Evolutionary conservation across 140 eudicot genomes (phyloP), one percentile per base, ranked within the genome.

Genomic region (Oenanthe javanica): DNA sequence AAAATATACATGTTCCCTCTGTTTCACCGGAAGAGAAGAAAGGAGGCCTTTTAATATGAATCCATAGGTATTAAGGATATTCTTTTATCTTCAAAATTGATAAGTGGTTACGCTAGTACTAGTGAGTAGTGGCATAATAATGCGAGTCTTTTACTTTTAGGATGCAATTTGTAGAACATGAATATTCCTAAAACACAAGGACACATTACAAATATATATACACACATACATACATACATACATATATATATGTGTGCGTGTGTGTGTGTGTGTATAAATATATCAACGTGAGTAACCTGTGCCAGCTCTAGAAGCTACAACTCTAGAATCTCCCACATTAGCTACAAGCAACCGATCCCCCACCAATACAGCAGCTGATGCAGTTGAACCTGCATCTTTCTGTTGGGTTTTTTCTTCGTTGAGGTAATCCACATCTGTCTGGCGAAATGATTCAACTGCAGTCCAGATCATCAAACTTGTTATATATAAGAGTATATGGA

Each of bases 271-370:
- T n/a, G n/a, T n/a, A n/a, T n/a, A n/a, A n/a, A 38, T 67, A 27
- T 27, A 67, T 67, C 23, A 72, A 46, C 45, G 23, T 71, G 77
- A 48, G 86, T n/a, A 80, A 91, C 97, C 97, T 86, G 91, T 79
- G 42, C 97, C 97, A 48, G 86, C 88, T 82, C 89, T 88, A 79
- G 86, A 80, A 76, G 94, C 94, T 84, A 92, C 93, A 77, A 88
- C 94, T 87, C 97, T 87, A 77, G 95, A 92, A 84, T 92, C 94
- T 63, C 97, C 97, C 52, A 92, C 94, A 78, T 92, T 92, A 72
- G 97, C 97, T 75, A 92, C 97, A 64, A 86, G 78, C 45, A 92
- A 78, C 23, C 87, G 83, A 63, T 90, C 90, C 3, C 89, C 91
- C 45, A 92, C 40, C 82, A 92, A 83, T 66, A 90, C 84, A 79